Evolutionary conservation across 2,329 filamentous ascomycete species (phyloP).

Genomic region (Talaromyces rugulosus): DNA sequence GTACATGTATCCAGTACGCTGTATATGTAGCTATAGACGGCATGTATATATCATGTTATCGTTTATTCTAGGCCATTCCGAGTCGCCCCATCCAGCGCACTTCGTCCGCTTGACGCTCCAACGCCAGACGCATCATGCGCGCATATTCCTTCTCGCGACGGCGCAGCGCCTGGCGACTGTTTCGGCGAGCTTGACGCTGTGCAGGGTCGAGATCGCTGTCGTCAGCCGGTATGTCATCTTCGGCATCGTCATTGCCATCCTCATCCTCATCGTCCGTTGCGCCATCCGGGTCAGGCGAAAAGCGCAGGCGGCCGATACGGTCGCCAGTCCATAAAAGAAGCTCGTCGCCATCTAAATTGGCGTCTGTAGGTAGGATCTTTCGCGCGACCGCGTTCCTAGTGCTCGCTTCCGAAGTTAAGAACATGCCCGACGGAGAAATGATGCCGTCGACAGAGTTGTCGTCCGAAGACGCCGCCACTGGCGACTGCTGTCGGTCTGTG

Average conservation of each 20-base stretch:
- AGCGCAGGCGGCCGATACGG: conserved; percentile 67
- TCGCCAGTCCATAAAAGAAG: conserved; percentile 86
- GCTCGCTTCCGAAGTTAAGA: conserved; percentile 52
- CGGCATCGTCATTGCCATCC: conserved; percentile 24
- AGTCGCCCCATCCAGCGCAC: conserved; percentile 68
- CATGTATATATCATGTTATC: background rate
- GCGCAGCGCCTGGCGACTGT: conserved; percentile 26
- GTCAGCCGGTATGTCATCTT: conserved; percentile 1
- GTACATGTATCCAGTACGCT: background rate
- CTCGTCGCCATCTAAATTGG: conserved; percentile 54
- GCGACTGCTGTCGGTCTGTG: conserved; percentile 24
- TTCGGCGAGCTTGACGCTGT: conserved; percentile 19
- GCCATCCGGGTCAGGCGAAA: conserved; percentile 44
- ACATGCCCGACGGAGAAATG: conserved; percentile 43
- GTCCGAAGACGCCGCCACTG: background rate
- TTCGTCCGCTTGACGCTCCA: conserved; percentile 76
- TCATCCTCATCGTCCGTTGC: conserved; percentile 26
- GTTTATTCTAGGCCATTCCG: conserved; percentile 38
- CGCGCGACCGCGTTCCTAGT: conserved; percentile 66
- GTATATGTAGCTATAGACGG: background rate
- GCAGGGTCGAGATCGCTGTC: background rate
- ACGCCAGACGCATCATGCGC: conserved; percentile 67
- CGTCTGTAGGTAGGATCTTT: conserved; percentile 66
- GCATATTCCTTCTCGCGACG: conserved; percentile 54
- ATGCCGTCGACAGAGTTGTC: conserved; percentile 13